These are phyloP conservation scores for Plasmodium yoelii DNA, from an alignment of 169 alveolate genomes.

Conservation along the genomic window DNA sequence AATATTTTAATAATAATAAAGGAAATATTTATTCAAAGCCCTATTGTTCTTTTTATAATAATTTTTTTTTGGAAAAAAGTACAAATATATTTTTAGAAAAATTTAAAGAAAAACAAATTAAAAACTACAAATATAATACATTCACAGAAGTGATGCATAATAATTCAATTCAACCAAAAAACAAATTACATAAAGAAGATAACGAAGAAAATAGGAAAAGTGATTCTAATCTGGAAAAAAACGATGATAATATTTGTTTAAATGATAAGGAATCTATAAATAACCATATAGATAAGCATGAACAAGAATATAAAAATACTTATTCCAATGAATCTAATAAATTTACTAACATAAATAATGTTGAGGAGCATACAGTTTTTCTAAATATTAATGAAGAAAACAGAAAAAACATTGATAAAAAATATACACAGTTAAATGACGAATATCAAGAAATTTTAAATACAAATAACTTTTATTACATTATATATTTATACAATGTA, in stretches of 20 bases:
- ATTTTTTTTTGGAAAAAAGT: constrained; percentile 44
- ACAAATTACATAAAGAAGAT: background rate
- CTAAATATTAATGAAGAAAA: background rate
- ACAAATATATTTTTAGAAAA: constrained; percentile 22
- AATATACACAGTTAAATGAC: background rate
- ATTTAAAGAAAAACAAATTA: background rate
- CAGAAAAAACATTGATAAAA: constrained; percentile 5
- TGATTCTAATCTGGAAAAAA: background rate
- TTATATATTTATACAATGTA: constrained; percentile 61
- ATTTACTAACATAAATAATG: background rate
- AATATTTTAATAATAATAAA: constrained; percentile 59
- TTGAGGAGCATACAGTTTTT: background rate
- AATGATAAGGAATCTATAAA: constrained; percentile 6
- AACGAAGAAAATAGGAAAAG: background rate
- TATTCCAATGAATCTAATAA: background rate
- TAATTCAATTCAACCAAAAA: background rate
- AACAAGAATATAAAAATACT: background rate
- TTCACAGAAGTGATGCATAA: background rate
- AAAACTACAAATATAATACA: background rate
- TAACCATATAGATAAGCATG: background rate
- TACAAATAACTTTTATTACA: constrained; percentile 60
- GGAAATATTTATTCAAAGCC: constrained; percentile 59
- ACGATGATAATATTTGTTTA: background rate
- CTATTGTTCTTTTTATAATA: constrained; percentile 30
- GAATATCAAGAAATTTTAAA: constrained; percentile 54